Evolutionary conservation across 2,329 filamentous ascomycete genomes (phyloP), one percentile per base, ranked within the genome.

Genomic region (Bipolaris gigantea): DNA sequence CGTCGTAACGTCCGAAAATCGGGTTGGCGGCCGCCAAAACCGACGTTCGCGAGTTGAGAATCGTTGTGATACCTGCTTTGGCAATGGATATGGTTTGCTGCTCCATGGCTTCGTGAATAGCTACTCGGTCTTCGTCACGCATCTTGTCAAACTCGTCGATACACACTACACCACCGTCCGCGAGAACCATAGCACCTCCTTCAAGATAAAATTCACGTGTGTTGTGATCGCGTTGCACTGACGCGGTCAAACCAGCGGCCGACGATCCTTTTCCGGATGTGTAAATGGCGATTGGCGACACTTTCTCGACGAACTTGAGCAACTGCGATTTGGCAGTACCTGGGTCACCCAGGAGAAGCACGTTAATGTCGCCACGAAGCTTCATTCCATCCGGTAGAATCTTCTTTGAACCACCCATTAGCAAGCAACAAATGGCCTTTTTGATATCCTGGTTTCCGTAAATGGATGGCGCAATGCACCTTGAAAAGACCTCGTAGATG

Each of bases 101-200:
- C 74, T 99, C 94, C 94, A 99, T 99, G 54, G 94, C 94, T 83
- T 99, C 94, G 81, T 99, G 94, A 63, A 99, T 99, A 2, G 94
- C 94, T 6, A 97, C 94, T 65, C 94, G 85, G 67, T 99, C 94
- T 75, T 99, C 94, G 72, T 99, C 94, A 59, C 94, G 85, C 94
- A 99, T 99, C 81, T 99, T 99, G 79, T 99, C 94, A 71, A 99
- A 99, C 77, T 99, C 94, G 71, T 99, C 94, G 65, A 99, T 99
- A 75, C 94, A 97, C 9, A 97, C 94, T 1, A 97, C 93, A 66
- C 94, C 94, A 2, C 92, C 92, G 63, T 99, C 94, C 4, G 94
- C 94, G 16, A 99, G 85, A 3, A 99, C 94, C 94, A 99, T 97
- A 30, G 94, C 94, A 76, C 94, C 94, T 42, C 94, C 94, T 80